Conservation (phyloP, 805 yeast species). For the Saturnispora diversa region DNA sequence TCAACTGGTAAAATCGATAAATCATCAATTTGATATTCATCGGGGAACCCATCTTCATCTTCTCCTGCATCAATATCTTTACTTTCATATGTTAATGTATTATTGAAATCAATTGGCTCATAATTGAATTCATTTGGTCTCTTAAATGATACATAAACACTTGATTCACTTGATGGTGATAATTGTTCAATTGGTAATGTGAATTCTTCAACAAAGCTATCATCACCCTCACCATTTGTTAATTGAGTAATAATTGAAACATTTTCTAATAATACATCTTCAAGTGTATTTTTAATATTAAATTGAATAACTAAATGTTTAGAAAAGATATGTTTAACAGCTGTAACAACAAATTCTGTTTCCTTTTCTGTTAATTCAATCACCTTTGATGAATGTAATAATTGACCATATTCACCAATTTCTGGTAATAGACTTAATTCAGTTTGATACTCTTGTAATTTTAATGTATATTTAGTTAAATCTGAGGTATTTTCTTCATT, state of each 20-base stretch:
- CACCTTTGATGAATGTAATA: constrained; percentile 60
- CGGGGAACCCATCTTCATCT: constrained; percentile 79
- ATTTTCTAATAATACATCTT: constrained; percentile 67
- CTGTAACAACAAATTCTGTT: constrained; percentile 84
- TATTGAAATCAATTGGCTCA: constrained; percentile 43
- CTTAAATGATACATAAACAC: constrained; percentile 68
- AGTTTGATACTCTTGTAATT: constrained; percentile 61
- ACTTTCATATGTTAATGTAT: constrained; percentile 63
- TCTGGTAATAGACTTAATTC: constrained; percentile 68
- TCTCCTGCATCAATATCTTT: constrained; percentile 71
- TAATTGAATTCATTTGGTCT: constrained; percentile 38
- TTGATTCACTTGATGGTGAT: constrained; percentile 61
- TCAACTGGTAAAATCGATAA: constrained; percentile 72
- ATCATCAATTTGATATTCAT: constrained; percentile 86
- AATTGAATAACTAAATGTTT: constrained; percentile 71
- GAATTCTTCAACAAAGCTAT: constrained; percentile 57
- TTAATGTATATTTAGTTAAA: constrained; percentile 28
- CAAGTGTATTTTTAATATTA: constrained; percentile 75
- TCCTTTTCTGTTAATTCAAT: constrained; percentile 80
- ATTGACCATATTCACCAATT: constrained; percentile 61
- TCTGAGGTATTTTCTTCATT: constrained; percentile 14
- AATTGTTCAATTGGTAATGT: constrained; percentile 66
- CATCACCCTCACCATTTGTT: too few relatives aligned
- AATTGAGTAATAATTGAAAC: constrained; percentile 65
- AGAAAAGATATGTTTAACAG: constrained; percentile 74